Base-by-base conservation (phyloP, 371 early-diverging fungal genomes). In the Rhizopus delemar region DNA sequence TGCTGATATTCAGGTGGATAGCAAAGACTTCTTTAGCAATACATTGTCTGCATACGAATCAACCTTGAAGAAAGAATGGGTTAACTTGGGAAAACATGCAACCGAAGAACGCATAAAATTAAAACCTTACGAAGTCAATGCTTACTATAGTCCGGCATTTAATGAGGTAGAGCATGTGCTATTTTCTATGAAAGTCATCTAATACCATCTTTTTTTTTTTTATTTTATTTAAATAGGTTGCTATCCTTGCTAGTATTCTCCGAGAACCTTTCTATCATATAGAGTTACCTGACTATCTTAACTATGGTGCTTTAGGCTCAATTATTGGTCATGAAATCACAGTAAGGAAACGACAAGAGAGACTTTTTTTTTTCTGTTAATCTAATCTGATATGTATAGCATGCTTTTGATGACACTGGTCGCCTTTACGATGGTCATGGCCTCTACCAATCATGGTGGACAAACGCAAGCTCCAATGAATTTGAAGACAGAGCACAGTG, bases 241-340 rank as follows among this genome's bases (percentile, higher is more conserved):
- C 80, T 4, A 73, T 88, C 16, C 86, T 83, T 8, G 85, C 86
- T 6, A 86, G 81, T 4, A 85, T 88, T 22, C 54, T 87, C 13
- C 82, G 79, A 33, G 45, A 57, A 0, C 84, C 84, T 4, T 82
- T 83, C 38, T 75, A 68, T 58, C 60, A 73, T 45, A 41, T 59
- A 0, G 68, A 73, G 7, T 58, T 62, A 29, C 85, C 85, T 9
- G 78, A 73, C 33, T 82, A 82, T 52, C 11, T 86, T 16, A 84
- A 83, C 38, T 86, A 76, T 65, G 88, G 88, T 29, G 78, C 74
- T 49, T 77, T 88, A 35, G 86, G 88, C 35, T 62, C 67, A 16
- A 75, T 88, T 9, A 72, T 84, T 41, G 88, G 84, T 4, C 86
- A 88, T 66, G 88, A 85, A 66, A 64, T 86, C 8, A 79, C 83